Evolutionary conservation across 2,329 filamentous ascomycete species (phyloP), one percentile per base, ranked within the genome.

Genomic region (Dendryphion nanum): DNA sequence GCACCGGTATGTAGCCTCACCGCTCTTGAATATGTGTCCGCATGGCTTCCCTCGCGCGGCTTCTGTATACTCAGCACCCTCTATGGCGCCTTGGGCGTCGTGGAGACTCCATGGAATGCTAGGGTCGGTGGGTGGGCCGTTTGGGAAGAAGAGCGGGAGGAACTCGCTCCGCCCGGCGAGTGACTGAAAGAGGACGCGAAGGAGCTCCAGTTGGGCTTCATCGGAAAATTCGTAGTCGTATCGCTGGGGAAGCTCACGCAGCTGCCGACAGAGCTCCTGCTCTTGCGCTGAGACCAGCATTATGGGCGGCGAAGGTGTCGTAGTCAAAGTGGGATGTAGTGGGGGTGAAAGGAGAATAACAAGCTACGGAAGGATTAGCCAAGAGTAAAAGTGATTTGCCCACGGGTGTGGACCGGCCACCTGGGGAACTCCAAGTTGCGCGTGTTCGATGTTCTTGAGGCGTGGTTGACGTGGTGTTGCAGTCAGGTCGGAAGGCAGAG

Each of bases 1-100:
- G 75, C 93, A 98, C 55, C 85, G 79, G 65, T 97, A 98, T 42
- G 89, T 91, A 40, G 89, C 90, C 72, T 98, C 93, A 35, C 91
- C 93, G 12, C 81, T 78, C 68, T 91, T 91, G 76, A 98, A 95
- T 46, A 98, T 97, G 71, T 98, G 94, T 4, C 93, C 94, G 64
- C 93, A 98, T 32, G 89, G 84, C 67, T 94, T 94, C 38, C 94
- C 93, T 51, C 89, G 82, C 12, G 93, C 93, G 5, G 86, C 85
- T 51, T 91, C 86, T 15, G 89, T 93, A 63, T 97, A 98, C 65
- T 98, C 94, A 20, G 91, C 89, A 8, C 93, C 91, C 59, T 95
- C 89, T 41, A 89, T 77, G n/a, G 88, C 88, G 14, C 90, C 91
- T 62, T 98, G 94, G 13, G 90, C 90, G 53, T 88, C 83, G 44